Conservation (phyloP, 1,284 basidiomycete species). For the Mycena sp. region DNA sequence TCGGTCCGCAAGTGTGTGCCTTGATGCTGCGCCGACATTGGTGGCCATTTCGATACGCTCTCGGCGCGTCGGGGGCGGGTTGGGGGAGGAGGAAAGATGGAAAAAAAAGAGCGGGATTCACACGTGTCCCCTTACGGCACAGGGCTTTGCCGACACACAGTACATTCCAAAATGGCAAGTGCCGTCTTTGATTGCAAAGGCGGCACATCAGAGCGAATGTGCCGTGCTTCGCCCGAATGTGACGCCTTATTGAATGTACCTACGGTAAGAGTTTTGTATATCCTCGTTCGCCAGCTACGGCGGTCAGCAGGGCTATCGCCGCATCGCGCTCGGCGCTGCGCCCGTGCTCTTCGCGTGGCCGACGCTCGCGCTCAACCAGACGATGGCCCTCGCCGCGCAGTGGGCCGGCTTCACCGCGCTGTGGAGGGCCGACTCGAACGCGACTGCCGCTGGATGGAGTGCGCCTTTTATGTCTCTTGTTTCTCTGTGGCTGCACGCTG, state of each 20-base stretch:
- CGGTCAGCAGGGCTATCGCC: conserved; percentile 79
- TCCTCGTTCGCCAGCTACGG: conserved; percentile 84
- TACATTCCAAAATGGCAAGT: too few species aligned
- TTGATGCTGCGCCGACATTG: not conserved
- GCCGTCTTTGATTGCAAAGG: too few species aligned
- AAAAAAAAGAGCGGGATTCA: too few species aligned
- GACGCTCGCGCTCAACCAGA: conserved; percentile 82
- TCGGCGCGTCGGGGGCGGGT: too few species aligned
- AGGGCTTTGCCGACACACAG: too few species aligned
- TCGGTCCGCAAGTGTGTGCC: not conserved
- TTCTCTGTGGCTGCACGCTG: not conserved
- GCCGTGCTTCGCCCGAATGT: too few species aligned
- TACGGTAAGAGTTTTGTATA: too few species aligned
- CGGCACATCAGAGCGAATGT: too few species aligned
- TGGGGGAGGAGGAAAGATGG: too few species aligned
- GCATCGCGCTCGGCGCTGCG: conserved; percentile 85
- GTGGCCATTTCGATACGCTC: not conserved
- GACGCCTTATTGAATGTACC: too few species aligned
- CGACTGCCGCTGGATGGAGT: conserved; percentile 85
- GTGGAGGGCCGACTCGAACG: conserved; percentile 87
- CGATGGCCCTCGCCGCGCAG: conserved; percentile 79
- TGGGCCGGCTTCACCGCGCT: conserved; percentile 89
- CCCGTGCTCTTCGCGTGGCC: conserved; percentile 91
- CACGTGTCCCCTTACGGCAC: too few species aligned
- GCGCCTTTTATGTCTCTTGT: conserved; percentile 48